These are phyloP conservation scores for Globomyces pollinis-pini DNA, from an alignment of 192 early-diverging fungal species.

Conservation along the genomic window DNA sequence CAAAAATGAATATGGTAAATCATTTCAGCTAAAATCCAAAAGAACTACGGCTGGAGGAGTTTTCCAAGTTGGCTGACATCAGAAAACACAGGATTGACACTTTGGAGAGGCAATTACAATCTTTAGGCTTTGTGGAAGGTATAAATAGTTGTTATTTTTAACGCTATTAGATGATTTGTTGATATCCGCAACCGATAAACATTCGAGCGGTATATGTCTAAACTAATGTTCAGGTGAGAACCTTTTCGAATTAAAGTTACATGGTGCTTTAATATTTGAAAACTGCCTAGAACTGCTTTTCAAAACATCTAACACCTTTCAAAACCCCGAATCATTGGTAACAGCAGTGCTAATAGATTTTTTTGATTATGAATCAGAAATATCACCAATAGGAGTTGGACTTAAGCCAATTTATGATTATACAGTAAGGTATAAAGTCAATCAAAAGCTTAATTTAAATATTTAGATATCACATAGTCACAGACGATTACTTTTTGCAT, in stretches of 20 bases:
- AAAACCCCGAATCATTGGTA: slow-evolving; percentile 15
- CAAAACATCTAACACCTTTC: slow-evolving; percentile 12
- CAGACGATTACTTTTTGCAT: slow-evolving; percentile 52
- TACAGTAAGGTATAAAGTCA: slow-evolving; percentile 26
- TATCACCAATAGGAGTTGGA: slow-evolving; percentile 35
- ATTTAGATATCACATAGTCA: slow-evolving; percentile 16
- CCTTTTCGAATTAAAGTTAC: slow-evolving; percentile 36
- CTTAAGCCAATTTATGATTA: slow-evolving; percentile 28
- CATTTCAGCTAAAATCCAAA: neutral
- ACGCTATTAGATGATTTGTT: neutral
- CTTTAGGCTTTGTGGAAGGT: too few relatives aligned
- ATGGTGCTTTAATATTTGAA: slow-evolving; percentile 30
- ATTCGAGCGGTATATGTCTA: neutral
- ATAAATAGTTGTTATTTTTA: neutral
- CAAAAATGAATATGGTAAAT: slow-evolving; percentile 50
- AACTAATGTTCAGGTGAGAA: slow-evolving; percentile 32
- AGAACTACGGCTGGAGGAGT: slow-evolving; percentile 52
- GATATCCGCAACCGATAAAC: neutral
- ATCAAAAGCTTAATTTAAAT: too few relatives aligned
- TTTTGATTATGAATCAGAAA: slow-evolving; percentile 50
- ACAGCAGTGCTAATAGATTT: slow-evolving; percentile 48
- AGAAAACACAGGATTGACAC: slow-evolving; percentile 40
- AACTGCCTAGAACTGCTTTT: slow-evolving; percentile 21
- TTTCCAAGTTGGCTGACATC: slow-evolving; percentile 39
- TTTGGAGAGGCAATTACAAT: slow-evolving; percentile 45